These are phyloP conservation scores for Populus tremula DNA, from an alignment of 345 rosid species.

Conservation along the genomic window DNA sequence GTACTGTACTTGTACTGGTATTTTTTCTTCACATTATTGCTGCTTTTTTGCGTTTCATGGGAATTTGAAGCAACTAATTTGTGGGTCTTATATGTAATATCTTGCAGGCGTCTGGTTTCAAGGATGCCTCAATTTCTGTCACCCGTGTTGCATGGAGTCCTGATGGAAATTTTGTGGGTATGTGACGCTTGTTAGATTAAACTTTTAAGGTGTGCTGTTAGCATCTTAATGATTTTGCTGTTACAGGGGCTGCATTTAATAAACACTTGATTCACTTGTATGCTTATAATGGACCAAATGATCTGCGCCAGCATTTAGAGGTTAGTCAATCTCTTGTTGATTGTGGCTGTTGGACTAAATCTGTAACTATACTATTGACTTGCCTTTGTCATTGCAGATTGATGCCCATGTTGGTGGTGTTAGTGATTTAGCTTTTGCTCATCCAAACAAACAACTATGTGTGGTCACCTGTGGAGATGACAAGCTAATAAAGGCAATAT, in stretches of 20 bases:
- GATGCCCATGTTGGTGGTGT: conserved; percentile 85
- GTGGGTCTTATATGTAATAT: neutral
- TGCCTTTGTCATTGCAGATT: conserved; percentile 47
- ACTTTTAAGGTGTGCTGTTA: conserved; percentile 9
- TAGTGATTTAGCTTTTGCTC: conserved; percentile 85
- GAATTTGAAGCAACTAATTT: conserved; percentile 11
- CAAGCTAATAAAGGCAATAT: conserved; percentile 70
- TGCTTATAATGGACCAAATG: conserved; percentile 49
- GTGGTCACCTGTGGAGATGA: conserved; percentile 93
- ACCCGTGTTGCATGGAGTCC: conserved; percentile 37
- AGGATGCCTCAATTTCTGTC: conserved; percentile 27
- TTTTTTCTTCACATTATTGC: neutral
- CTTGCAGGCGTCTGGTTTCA: conserved; percentile 27
- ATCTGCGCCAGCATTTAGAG: conserved; percentile 59
- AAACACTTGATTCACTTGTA: conserved; percentile 72
- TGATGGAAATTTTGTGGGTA: conserved; percentile 42
- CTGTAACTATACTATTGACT: conserved; percentile 12
- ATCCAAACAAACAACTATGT: conserved; percentile 72
- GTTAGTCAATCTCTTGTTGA: conserved; percentile 26
- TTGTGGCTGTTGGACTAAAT: conserved; percentile 2
- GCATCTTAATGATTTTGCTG: conserved; percentile 29
- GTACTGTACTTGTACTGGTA: conserved; percentile 2
- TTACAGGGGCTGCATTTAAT: conserved; percentile 68
- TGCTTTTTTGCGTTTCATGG: neutral
- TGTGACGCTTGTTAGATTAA: conserved; percentile 17